These are phyloP conservation scores for Toxicodendron radicans DNA, from an alignment of 345 rosid genomes.

Conservation along the genomic window DNA sequence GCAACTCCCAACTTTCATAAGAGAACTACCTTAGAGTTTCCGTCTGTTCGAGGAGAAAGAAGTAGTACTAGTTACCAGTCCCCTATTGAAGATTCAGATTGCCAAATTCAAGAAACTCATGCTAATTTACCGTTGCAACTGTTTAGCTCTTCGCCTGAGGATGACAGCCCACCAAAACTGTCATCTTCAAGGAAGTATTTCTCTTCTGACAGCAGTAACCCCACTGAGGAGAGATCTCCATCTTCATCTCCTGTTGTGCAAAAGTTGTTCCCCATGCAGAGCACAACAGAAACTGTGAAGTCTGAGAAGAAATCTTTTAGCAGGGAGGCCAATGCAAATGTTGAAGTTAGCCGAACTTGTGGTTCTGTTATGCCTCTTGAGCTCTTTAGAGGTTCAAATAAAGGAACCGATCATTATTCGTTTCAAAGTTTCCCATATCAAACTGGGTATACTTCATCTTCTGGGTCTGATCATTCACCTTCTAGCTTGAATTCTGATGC, in stretches of 20 bases:
- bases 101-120: slow-evolving; percentile 54
- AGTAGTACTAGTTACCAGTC: slow-evolving; percentile 72
- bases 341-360: slow-evolving; percentile 39
- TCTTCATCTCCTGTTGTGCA: slow-evolving; percentile 79
- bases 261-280: slow-evolving; percentile 74
- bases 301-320: slow-evolving; percentile 42
- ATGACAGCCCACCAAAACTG: slow-evolving; percentile 63
- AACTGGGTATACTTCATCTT: slow-evolving; percentile 71
- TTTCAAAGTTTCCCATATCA: slow-evolving; percentile 57
- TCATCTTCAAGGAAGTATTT: slow-evolving; percentile 75
- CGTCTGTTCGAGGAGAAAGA: slow-evolving; percentile 59
- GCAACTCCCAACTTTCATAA: slow-evolving; percentile 38
- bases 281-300: slow-evolving; percentile 51
- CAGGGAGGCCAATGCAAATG: slow-evolving; percentile 41
- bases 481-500: slow-evolving; percentile 75
- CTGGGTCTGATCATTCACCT: slow-evolving; percentile 91
- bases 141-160: slow-evolving; percentile 75
- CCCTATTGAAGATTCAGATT: slow-evolving; percentile 70
- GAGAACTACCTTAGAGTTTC: slow-evolving; percentile 41
- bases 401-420: slow-evolving; percentile 42
- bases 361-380: slow-evolving; percentile 57
- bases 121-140: slow-evolving; percentile 73
- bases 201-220: slow-evolving; percentile 92
- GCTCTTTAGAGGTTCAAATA: slow-evolving; percentile 60
- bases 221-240: slow-evolving; percentile 69